These are phyloP conservation scores for Pleodorina starrii DNA, from an alignment of 139 green algal species.

Conservation along the genomic window DNA sequence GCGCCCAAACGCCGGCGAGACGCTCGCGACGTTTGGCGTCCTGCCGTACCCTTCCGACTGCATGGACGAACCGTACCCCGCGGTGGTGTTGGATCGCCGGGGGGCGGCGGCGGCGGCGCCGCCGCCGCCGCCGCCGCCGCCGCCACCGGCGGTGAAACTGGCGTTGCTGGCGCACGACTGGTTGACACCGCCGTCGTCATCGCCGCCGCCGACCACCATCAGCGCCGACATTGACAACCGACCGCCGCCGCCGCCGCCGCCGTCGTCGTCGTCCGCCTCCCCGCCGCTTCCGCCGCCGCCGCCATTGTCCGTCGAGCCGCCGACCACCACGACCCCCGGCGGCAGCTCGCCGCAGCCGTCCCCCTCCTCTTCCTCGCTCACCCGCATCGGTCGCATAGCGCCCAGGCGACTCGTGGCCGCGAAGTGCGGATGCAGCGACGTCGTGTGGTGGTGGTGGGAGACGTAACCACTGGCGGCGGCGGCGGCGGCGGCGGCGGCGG, in stretches of 20 bases:
- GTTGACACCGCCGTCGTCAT: background rate
- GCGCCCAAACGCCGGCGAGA: background rate
- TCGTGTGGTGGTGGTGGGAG: background rate
- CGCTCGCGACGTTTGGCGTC: background rate
- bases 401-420: conserved; percentile 14
- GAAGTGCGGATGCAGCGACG: background rate
- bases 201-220: background rate
- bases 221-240: background rate
- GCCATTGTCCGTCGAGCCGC: background rate
- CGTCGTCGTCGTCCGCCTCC: background rate
- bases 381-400: background rate
- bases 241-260: background rate
- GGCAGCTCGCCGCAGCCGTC: background rate
- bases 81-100: background rate
- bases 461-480: background rate
- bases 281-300: background rate
- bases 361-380: background rate
- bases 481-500: background rate
- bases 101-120: conserved; percentile 15
- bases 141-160: background rate
- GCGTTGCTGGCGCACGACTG: background rate
- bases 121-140: background rate
- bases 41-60: background rate
- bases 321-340: background rate
- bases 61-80: background rate